Percentiles rank a stretch among this genome's conserved stretches.
Evolutionary conservation across 179 eudicot genomes (phyloP).

Genomic region (Amaranthus tricolor): DNA sequence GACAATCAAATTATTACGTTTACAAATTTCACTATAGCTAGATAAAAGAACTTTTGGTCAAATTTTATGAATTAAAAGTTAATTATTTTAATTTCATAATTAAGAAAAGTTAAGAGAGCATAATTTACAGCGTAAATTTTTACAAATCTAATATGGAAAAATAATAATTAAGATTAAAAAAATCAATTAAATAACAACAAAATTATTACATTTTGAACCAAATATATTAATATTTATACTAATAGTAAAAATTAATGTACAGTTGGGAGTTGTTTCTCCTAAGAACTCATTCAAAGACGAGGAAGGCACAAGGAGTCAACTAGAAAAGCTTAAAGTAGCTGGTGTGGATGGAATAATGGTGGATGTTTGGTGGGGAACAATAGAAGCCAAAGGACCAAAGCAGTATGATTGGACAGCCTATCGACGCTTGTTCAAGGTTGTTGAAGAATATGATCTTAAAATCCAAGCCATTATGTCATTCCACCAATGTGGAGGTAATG

Average conservation of each 20-base stretch:
- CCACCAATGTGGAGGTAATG: constrained; percentile 88
- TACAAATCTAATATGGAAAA: too few species aligned
- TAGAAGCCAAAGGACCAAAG: constrained; percentile 70
- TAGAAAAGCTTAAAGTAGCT: constrained; percentile 56
- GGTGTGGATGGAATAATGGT: constrained; percentile 85
- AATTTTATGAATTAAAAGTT: too few species aligned
- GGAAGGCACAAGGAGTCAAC: constrained; percentile 44
- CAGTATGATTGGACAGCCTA: constrained; percentile 78
- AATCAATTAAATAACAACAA: too few species aligned
- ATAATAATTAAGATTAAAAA: too few species aligned
- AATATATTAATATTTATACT: too few species aligned
- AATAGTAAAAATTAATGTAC: neutral
- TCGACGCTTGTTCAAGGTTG: constrained; percentile 52
- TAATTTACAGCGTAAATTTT: too few species aligned
- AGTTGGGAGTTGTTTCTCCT: constrained; percentile 56
- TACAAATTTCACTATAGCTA: too few species aligned
- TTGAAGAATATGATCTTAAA: constrained; percentile 55
- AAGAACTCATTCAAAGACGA: constrained; percentile 47
- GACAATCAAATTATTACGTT: neutral
- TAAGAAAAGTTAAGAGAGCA: too few species aligned
- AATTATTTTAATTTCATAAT: too few species aligned
- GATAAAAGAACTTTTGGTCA: too few species aligned
- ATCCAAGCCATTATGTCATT: constrained; percentile 82
- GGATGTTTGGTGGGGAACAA: constrained; percentile 95
- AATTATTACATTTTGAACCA: too few species aligned